Base-by-base conservation (phyloP, 768 basidiomycete species). In the Chalciporus piperatus region DNA sequence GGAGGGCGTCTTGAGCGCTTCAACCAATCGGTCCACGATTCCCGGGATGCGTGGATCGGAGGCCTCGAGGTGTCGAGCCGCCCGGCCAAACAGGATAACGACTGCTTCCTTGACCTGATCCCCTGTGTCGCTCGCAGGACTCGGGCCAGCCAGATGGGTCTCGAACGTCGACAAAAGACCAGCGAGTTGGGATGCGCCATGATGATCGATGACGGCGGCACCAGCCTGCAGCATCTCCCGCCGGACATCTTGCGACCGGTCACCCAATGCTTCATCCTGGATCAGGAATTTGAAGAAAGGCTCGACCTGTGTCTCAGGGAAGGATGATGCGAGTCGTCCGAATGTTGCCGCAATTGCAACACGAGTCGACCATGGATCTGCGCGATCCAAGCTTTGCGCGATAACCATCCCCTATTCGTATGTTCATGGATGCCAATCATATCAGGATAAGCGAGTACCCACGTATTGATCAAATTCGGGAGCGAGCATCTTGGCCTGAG, bases 401-500 rank as follows among this genome's bases (percentile, higher is more conserved):
- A 96, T 86, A 45, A 98, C 79, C 89, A 98, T 96, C 14, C 97
- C 97, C 92, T 94, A 55, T 20, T 32, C 22, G 28, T 20, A 54
- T 10, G 20, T 16, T 5, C 6, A 63, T 40, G 30, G 8, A 16
- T 38, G n/a, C 35, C 22, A 2, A 40, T n/a, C 4, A 47, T 37
- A 4, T 41, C 9, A 33, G 3, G 4, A 51, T 4, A 20, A 45
- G 17, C n/a, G 7, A 39, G n/a, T 1, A 72, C 87, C 41, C 48
- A 93, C 92, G 69, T 89, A 99, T 79, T 87, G 74, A 66, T 98
- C 97, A 62, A 90, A 98, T 67, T 97, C 92, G 1, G 95, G 94
- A 4, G 86, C 85, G 4, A 96, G 78, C 35, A 90, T 78, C 67
- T 87, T 93, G 3, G 92, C 90, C 88, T 89, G 50, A 7, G 6